A percentile compares a stretch with the other conserved stretches of the same genome.
Evolutionary conservation across 106 monocot genomes (phyloP).

Genomic region (Phalaenopsis equestris): DNA sequence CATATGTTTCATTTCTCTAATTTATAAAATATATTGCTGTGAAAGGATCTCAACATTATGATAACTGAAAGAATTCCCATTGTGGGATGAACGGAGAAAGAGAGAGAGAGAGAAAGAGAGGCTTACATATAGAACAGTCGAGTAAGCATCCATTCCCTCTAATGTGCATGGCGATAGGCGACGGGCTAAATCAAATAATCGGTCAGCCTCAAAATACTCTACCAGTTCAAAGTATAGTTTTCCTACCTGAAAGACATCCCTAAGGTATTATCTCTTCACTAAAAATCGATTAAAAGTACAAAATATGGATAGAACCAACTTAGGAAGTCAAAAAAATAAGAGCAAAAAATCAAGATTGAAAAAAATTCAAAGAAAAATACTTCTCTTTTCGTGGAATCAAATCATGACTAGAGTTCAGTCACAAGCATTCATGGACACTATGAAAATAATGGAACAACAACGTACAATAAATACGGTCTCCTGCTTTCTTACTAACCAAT

Average conservation of each 20-base stretch:
- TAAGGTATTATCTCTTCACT: neutral
- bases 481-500: neutral
- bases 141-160: constrained; percentile 96
- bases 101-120: neutral
- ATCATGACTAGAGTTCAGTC: neutral
- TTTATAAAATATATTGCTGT: neutral
- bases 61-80: neutral
- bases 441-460: neutral
- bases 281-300: neutral
- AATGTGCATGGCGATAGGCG: constrained; percentile 66
- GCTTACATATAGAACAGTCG: constrained; percentile 92
- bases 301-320: neutral
- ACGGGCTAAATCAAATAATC: constrained; percentile 69
- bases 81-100: neutral
- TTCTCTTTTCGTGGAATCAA: neutral
- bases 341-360: neutral
- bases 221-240: constrained; percentile 89
- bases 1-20: neutral
- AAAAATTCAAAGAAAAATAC: neutral
- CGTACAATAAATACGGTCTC: neutral
- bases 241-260: constrained; percentile 58
- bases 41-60: neutral
- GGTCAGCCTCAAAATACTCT: constrained; percentile 88
- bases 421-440: neutral
- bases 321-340: neutral